Evolutionary conservation across 768 basidiomycete species (phyloP), one percentile per base, ranked within the genome.

Genomic region (Dentipellis fragilis): DNA sequence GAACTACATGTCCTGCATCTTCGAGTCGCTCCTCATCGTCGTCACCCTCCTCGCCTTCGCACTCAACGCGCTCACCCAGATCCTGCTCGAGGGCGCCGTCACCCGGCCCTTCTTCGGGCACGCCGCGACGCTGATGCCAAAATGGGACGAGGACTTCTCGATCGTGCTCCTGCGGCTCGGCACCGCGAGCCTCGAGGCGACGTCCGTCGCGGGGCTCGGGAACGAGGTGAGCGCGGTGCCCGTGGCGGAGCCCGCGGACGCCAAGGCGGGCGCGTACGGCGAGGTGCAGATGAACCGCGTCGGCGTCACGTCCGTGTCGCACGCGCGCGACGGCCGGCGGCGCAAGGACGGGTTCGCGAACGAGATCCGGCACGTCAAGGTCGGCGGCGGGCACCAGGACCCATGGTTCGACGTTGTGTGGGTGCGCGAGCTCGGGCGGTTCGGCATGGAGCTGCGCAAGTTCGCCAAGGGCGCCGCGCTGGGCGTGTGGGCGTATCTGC

Each of bases 111-210:
- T 87, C n/a, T 77, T 83, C 35, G 83, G 81, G 7, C 73, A 65
- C 58, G 65, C 70, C n/a, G 54, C 54, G 14, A 69, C 66, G 21
- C 64, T 79, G 35, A 61, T 75, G 38, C 73, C 84, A 2, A 79
- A 77, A 16, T 75, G 74, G 65, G 85, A 89, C 39, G 87, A 89
- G 66, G 86, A 88, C 64, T 89, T 85, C 67, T 79, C 81, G 6
- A 76, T 88, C 19, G 78, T 84, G 2, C 73, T 90, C 39, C 72
- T 89, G 45, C 80, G 88, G 19, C 72, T 88, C 17, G 86, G 86
- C 17, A 84, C 84, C 0, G 86, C 85, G 3, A 85, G 84, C 59
- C 72, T 90, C 50, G 88, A 90, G 65, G 83, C 85, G 0, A 88
- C 87, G 0, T 82, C 80, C 48, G 73, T 85, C 10, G 75, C 80